These are phyloP conservation scores for Thuidium tamariscinum DNA, from an alignment of 225 moss, liverwort and hornwort genomes.

Conservation along the genomic window DNA sequence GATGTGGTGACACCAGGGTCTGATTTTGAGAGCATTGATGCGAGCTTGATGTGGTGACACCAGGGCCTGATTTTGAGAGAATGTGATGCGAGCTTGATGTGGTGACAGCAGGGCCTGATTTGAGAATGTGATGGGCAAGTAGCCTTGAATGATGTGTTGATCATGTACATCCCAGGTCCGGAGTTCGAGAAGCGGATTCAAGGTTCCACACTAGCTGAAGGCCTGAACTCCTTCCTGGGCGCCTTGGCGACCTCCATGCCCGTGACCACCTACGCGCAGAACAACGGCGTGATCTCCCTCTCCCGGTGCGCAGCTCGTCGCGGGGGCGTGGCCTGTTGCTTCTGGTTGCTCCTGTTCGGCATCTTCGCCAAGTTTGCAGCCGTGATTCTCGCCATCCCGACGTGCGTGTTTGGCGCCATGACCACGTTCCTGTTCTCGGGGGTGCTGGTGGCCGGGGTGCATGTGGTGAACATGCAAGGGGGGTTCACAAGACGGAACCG, in stretches of 20 bases:
- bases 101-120: background rate
- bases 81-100: background rate
- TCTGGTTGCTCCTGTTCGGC: conserved; percentile 50
- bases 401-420: conserved; percentile 57
- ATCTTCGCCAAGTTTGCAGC: conserved; percentile 50
- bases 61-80: background rate
- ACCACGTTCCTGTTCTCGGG: conserved; percentile 53
- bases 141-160: background rate
- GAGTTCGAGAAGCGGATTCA: conserved; percentile 2
- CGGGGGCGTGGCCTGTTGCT: conserved; percentile 42
- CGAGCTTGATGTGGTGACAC: background rate
- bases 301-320: conserved; percentile 56
- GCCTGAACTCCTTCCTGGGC: conserved; percentile 1
- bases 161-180: background rate
- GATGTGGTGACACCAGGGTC: background rate
- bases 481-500: conserved; percentile 25
- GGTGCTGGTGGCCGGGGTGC: conserved; percentile 33
- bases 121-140: background rate
- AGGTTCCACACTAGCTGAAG: background rate
- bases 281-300: conserved; percentile 63
- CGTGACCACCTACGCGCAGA: conserved; percentile 36
- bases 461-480: conserved; percentile 28
- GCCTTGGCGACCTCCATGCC: background rate
- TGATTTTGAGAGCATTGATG: background rate
- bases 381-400: conserved; percentile 42